Evolutionary conservation across 164 flowering plant genomes (phyloP).

Genomic region (Kalanchoe fedtschenkoi): DNA sequence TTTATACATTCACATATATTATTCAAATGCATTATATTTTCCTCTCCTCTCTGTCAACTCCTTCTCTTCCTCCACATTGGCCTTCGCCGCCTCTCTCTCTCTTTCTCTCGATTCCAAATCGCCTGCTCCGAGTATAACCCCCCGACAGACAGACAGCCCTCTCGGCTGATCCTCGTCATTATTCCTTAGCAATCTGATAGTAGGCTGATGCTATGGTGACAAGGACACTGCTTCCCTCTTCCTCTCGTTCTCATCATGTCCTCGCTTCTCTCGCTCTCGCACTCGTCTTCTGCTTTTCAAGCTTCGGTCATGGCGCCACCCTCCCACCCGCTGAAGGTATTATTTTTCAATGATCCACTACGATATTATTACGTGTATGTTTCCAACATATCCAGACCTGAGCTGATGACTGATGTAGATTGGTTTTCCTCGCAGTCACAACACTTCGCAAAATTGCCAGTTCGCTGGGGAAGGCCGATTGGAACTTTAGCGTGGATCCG

Average conservation of each 20-base stretch:
- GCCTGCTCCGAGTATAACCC: neutral
- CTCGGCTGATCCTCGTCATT: too few species aligned
- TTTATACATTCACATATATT: too few species aligned
- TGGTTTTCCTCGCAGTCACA: constrained; percentile 18
- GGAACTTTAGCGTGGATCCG: constrained; percentile 59
- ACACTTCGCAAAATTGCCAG: constrained; percentile 26
- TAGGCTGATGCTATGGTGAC: neutral
- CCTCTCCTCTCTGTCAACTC: too few species aligned
- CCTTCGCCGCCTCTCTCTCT: too few species aligned
- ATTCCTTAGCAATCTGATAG: too few species aligned
- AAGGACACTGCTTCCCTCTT: neutral
- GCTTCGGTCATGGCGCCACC: neutral
- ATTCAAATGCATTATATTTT: too few species aligned
- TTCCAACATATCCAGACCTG: too few species aligned
- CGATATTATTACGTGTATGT: too few species aligned
- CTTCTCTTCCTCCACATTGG: too few species aligned
- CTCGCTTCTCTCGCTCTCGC: neutral
- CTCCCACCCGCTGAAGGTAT: neutral
- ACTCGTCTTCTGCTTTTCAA: neutral
- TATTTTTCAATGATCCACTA: too few species aligned
- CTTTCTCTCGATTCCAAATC: too few species aligned
- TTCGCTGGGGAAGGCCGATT: constrained; percentile 35
- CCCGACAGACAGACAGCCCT: neutral
- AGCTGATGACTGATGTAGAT: neutral
- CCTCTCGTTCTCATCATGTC: neutral